Evolutionary conservation across 306 rosid species (phyloP), one percentile per base, ranked within the genome.

Genomic region (Hippophae gyantsensis): DNA sequence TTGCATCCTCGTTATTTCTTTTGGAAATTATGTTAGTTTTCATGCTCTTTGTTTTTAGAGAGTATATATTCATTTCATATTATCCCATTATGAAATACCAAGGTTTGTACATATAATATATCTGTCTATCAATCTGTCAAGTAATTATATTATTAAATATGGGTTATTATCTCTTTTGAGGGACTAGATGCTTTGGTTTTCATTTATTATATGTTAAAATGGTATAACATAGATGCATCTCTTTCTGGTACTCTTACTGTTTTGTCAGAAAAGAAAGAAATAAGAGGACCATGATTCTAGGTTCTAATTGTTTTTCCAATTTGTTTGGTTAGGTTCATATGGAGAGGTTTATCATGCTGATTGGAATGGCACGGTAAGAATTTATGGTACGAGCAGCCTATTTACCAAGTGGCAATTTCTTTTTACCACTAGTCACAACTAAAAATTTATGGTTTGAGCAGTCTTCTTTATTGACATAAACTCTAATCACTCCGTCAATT

Each of bases 291-390:
- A 32, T 32, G 38, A 32, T 32, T 32, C 38, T 32, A 77, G 25
- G 42, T 13, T 58, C 60, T 59, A 18, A 56, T 52, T 25, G 54
- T 74, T 49, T 10, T 42, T 25, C 23, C 62, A 57, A 12, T 13
- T 64, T 64, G 71, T 58, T 56, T 57, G 41, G 48, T 68, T 70
- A 93, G 99, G 99, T 80, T 93, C 99, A 40, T 93, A 93, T 72
- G 99, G 99, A 8, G 99, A 93, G 81, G 99, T 93, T 40, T 93
- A 88, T 72, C 95, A 72, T 49, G 99, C 99, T 0, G 99, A 93
- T 77, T 88, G 89, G 99, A 86, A 93, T 74, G 99, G 95, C 78
- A 88, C 96, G 2, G 99, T 93, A 77, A 88, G 96, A 80, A 74
- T 65, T 75, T 42, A 47, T 13, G 6, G 6, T 25, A 10, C 11